Percentiles rank a stretch among this genome's conserved stretches.
Evolutionary conservation across 495 filamentous ascomycete species (phyloP).

Genomic region (Lasiosphaeria miniovina): DNA sequence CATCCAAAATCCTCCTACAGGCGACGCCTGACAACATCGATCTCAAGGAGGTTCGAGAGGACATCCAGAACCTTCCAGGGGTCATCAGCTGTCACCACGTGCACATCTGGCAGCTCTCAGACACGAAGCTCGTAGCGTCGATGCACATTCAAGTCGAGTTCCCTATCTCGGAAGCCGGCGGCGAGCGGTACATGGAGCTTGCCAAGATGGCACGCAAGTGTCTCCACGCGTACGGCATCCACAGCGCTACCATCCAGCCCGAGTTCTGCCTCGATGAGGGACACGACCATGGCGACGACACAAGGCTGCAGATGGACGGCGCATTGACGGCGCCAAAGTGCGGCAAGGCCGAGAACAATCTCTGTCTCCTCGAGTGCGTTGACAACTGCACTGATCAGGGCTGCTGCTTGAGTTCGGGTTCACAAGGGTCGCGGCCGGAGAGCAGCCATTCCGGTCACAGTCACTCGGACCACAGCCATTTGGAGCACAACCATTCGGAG

Average conservation of each 20-base stretch:
- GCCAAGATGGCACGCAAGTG: constrained; percentile 75
- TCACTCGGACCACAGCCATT: constrained; percentile 15
- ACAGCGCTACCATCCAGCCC: constrained; percentile 96
- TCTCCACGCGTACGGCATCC: constrained; percentile 92
- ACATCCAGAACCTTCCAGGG: constrained; percentile 80
- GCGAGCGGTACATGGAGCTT: constrained; percentile 83
- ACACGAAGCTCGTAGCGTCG: constrained; percentile 86
- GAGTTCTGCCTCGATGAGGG: constrained; percentile 72
- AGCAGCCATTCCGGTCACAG: constrained; percentile 20
- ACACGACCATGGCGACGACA: constrained; percentile 33
- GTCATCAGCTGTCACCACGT: constrained; percentile 89
- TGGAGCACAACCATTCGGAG: constrained; percentile 10
- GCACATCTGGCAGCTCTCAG: constrained; percentile 95
- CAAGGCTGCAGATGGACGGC: constrained; percentile 33
- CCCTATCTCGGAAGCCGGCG: constrained; percentile 64
- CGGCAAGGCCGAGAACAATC: constrained; percentile 51
- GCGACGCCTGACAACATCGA: constrained; percentile 84
- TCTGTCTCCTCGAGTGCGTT: constrained; percentile 82
- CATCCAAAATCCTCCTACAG: constrained; percentile 90
- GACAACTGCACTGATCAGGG: constrained; percentile 72
- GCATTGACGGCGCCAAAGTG: constrained; percentile 46
- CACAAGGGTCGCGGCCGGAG: constrained; percentile 18
- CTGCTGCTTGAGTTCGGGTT: constrained; percentile 56
- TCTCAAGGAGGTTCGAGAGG: constrained; percentile 85
- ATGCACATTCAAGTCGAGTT: constrained; percentile 87